Percentiles rank a stretch among this genome's conserved stretches.
Conservation (phyloP, 164 flowering plant genomes). For the Houttuynia cordata region DNA sequence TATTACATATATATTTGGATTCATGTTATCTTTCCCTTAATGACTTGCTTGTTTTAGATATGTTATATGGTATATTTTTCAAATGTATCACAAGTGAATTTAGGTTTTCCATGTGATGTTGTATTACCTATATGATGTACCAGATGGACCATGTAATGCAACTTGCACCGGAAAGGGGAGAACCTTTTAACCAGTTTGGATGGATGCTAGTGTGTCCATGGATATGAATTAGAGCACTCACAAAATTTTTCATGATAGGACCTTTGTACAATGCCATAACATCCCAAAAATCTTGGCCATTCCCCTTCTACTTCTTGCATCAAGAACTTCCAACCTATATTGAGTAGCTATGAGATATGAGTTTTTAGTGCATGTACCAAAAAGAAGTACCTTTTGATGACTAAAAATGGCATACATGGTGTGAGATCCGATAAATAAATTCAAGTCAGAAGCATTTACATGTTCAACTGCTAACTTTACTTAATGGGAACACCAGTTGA, state of each 20-base stretch:
- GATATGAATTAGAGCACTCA: slow-evolving; percentile 38
- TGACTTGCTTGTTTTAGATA: too few relatives aligned
- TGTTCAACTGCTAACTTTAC: too few relatives aligned
- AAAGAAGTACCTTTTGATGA: too few relatives aligned
- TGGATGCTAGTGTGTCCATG: slow-evolving; percentile 24
- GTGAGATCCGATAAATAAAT: too few relatives aligned
- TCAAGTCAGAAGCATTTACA: too few relatives aligned
- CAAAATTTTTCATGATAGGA: slow-evolving; percentile 24
- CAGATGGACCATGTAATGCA: slow-evolving; percentile 71
- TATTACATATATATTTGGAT: too few relatives aligned
- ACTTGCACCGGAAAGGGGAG: slow-evolving; percentile 48
- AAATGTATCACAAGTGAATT: background rate
- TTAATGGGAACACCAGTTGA: too few relatives aligned
- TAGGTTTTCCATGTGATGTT: background rate
- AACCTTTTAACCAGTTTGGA: slow-evolving; percentile 71
- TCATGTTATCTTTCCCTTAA: too few relatives aligned
- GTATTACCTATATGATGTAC: slow-evolving; percentile 73
- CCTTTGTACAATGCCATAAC: slow-evolving; percentile 80
- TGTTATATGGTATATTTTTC: too few relatives aligned
- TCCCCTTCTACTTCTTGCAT: slow-evolving; percentile 38
- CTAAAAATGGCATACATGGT: too few relatives aligned
- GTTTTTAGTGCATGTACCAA: too few relatives aligned
- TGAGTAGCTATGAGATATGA: too few relatives aligned
- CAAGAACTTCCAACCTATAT: slow-evolving; percentile 46
- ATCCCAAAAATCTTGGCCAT: slow-evolving; percentile 65